Evolutionary conservation across 495 filamentous ascomycete species (phyloP), one percentile per base, ranked within the genome.

Genomic region (Jackrogersella minutella): DNA sequence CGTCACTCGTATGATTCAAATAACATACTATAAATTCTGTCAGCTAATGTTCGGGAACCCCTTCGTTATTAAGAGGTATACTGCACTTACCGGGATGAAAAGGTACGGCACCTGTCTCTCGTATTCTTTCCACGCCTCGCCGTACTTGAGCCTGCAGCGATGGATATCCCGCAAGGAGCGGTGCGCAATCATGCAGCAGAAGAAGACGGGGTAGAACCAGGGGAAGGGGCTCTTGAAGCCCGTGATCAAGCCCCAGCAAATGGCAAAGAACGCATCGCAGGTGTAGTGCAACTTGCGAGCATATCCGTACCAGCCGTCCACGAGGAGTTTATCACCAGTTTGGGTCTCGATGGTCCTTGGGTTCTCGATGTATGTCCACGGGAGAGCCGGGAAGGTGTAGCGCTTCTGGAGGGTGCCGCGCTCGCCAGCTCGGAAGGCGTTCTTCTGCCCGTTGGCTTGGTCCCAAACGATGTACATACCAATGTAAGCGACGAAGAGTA

Each of bases 171-270:
- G 86, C 73, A 81, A 82, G 17, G 92, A 90, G 57, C 95, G 91
- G 79, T 99, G 95, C 13, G 86, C 79, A 74, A 99, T 98, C 95
- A 99, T 98, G 70, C 77, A 80, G 21, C 82, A 79, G 76, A 99
- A 99, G 82, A 99, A 99, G 39, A 91, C 75, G 10, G 93, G 91
- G 71, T 98, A 96, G 77, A 99, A 99, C 93, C 94, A 99, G 1
- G 95, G 95, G 80, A 98, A 93, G 2, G 95, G 94, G 76, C 87
- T 91, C 17, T 71, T 73, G 64, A 88, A 88, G 3, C 86, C 86
- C 7, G 84, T 86, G 59, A 88, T 81, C 28, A 88, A 68, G 7
- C 83, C 86, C 86, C 85, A 87, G 40, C 70, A 75, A 28, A 79
- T 69, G 24, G 93, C 87, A 68, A 97, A 97, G 76, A 84, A 93